Evolutionary conservation across 1,284 basidiomycete genomes (phyloP).

Genomic region (Coniferiporia weirii): DNA sequence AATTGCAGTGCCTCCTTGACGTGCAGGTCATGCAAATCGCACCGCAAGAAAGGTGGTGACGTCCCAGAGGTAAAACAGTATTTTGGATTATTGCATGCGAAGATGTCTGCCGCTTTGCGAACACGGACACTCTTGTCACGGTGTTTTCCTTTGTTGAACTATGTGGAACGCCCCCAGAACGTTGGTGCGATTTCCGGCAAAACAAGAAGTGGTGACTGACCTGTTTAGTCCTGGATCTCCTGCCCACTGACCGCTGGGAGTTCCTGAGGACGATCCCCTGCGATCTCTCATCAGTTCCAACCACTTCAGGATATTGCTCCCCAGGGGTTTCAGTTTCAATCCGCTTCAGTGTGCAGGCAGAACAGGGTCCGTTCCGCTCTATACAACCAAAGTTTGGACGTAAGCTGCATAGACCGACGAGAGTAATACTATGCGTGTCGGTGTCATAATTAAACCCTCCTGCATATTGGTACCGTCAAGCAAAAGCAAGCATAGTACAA

Average conservation of each 20-base stretch:
- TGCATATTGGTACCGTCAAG: too few relatives aligned
- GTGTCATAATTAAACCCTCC: too few relatives aligned
- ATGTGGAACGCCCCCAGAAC: too few relatives aligned
- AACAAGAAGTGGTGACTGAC: slow-evolving; percentile 2
- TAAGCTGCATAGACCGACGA: too few relatives aligned
- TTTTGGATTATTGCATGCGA: slow-evolving; percentile 5
- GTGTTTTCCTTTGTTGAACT: slow-evolving; percentile 4
- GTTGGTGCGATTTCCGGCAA: too few relatives aligned
- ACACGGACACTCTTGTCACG: slow-evolving; percentile 16
- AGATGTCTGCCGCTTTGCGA: slow-evolving; percentile 11
- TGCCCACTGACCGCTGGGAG: slow-evolving; percentile 6
- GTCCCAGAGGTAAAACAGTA: background rate
- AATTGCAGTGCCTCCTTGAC: slow-evolving; percentile 14
- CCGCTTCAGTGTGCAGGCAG: too few relatives aligned
- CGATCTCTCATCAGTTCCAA: background rate
- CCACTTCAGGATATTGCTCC: slow-evolving; percentile 3
- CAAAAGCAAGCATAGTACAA: too few relatives aligned
- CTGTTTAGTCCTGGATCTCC: slow-evolving; percentile 3
- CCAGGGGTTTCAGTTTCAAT: slow-evolving; percentile 5
- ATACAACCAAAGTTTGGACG: too few relatives aligned
- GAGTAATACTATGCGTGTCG: too few relatives aligned
- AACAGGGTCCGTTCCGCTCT: too few relatives aligned
- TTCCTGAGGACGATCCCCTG: slow-evolving; percentile 1
- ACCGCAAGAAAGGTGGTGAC: background rate
- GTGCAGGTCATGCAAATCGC: slow-evolving; percentile 18